Evolutionary conservation across 257 asterid genomes (phyloP).

Genomic region (Solanum pennellii): DNA sequence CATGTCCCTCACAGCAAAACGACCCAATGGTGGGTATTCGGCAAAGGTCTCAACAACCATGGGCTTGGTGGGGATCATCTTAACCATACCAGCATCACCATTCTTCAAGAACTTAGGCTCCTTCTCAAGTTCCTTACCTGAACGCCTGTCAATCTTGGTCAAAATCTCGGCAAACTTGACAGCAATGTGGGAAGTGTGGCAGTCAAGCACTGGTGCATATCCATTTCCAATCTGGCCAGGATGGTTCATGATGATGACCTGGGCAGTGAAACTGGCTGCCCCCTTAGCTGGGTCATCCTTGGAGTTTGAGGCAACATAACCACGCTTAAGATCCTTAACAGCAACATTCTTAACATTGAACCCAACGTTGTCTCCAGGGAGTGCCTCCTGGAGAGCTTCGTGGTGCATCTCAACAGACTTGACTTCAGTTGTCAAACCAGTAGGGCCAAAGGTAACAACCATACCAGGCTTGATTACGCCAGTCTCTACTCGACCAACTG

Average conservation of each 20-base stretch:
- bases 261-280: not conserved
- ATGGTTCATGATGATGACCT: not conserved
- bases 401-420: not conserved
- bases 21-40: not conserved
- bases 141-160: not conserved
- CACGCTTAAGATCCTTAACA: not conserved
- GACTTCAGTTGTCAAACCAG: not conserved
- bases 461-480: not conserved
- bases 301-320: not conserved
- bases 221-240: not conserved
- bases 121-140: not conserved
- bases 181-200: conserved; percentile 1
- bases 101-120: not conserved
- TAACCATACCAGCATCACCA: not conserved
- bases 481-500: not conserved
- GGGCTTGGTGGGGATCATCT: not conserved
- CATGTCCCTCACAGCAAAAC: not conserved
- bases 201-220: not conserved
- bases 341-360: not conserved
- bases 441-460: not conserved
- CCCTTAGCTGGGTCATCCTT: not conserved
- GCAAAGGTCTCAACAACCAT: not conserved
- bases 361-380: not conserved
- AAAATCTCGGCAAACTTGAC: not conserved
- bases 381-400: not conserved